Evolutionary conservation across 2,329 filamentous ascomycete species (phyloP).

Genomic region (Ceratocystis cubensis): DNA sequence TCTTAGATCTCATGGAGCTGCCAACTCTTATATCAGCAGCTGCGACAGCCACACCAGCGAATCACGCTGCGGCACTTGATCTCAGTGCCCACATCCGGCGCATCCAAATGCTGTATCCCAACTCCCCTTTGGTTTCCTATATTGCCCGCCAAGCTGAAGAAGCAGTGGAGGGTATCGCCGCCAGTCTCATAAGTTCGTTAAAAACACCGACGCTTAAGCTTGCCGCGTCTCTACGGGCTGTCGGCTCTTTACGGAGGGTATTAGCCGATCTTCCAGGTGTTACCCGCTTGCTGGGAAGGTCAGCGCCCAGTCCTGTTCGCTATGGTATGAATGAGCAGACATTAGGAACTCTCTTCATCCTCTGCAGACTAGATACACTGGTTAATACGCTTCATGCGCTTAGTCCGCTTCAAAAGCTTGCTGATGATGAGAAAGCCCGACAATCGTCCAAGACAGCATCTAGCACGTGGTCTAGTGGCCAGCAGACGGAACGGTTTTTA

Average conservation of each 20-base stretch:
- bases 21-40: constrained; percentile 74
- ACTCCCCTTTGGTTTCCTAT: constrained; percentile 60
- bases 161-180: constrained; percentile 78
- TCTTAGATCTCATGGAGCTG: constrained; percentile 83
- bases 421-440: constrained; percentile 63
- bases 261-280: constrained; percentile 49
- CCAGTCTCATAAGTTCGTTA: constrained; percentile 66
- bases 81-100: constrained; percentile 87
- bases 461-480: constrained; percentile 53
- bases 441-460: constrained; percentile 33
- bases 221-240: constrained; percentile 76
- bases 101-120: constrained; percentile 68
- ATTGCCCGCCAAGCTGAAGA: constrained; percentile 68
- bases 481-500: constrained; percentile 86
- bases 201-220: constrained; percentile 71
- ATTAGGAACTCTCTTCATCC: constrained; percentile 71
- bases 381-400: constrained; percentile 69
- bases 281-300: constrained; percentile 9
- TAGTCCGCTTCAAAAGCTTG: constrained; percentile 72
- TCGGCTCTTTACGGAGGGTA: constrained; percentile 80
- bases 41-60: constrained; percentile 51
- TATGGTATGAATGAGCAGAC: constrained; percentile 42
- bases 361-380: constrained; percentile 72
- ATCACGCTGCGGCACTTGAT: constrained; percentile 81
- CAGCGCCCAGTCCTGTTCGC: constrained; percentile 6